Evolutionary conservation across 352 stramenopile genomes (phyloP), one percentile per base, ranked within the genome.

Genomic region (Globisporangium sylvaticum): DNA sequence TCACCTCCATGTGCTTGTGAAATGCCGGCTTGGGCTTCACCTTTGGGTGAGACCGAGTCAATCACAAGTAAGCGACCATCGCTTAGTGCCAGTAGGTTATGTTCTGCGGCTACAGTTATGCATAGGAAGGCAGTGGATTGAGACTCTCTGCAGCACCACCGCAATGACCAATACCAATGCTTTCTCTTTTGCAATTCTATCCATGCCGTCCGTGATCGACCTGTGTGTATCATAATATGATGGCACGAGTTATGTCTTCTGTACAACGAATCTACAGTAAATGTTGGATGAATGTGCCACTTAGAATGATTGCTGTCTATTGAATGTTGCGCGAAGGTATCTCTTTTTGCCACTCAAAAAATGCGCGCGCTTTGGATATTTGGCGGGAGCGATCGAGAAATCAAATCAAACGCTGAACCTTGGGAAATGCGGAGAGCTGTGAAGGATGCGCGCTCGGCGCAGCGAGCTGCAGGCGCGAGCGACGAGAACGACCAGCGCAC

Each of bases 401-500:
- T 57, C 10, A 57, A 57, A 32, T 22, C 12, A 37, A 58, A 42
- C 12, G 10, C 20, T 4, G 37, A 58, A 42, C 14, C 54, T 15
- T 7, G n/a, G 10, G 44, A 18, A 14, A 46, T 46, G 54, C 54
- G 25, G 3, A 60, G 29, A 39, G 54, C 29, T 22, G 24, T 7
- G 29, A 46, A 34, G 10, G 20, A 60, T 60, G 54, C 20, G 6
- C 54, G 54, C 18, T 22, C 54, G 20, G 18, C 20, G 54, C 54
- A 29, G 54, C 54, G 54, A 27, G 12, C 18, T 46, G 54, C 54
- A 7, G 60, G 46, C 22, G 10, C 8, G 2, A 44, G 15, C 31
- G 52, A 62, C 52, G 62, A 67, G 50, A 67, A 62, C 37, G 37
- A 56, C 18, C 8, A 15, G 15, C 62, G 27, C 10, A 12, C 14